phyloP scores from a whole-genome alignment of 371 early-diverging fungal species.

The Mucor velutinosus region DNA sequence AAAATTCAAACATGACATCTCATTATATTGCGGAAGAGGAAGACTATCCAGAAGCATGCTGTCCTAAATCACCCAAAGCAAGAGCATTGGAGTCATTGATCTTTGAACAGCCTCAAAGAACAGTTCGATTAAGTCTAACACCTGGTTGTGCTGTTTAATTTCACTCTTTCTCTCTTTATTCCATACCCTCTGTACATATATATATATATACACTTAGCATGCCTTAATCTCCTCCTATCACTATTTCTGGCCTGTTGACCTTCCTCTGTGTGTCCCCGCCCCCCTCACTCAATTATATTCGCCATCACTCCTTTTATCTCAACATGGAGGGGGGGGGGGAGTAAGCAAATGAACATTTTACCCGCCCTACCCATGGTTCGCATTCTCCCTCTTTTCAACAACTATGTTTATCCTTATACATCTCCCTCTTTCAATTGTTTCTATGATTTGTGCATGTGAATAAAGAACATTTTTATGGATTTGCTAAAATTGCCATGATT shows the following conservation, averaged over 20 bases:
- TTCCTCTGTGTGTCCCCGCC: not conserved
- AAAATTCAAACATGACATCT: not conserved
- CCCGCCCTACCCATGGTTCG: not conserved
- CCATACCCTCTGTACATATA: not conserved
- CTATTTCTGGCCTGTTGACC: not conserved
- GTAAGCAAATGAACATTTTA: not conserved
- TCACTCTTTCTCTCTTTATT: not conserved
- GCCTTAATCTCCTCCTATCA: not conserved
- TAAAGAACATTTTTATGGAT: not conserved
- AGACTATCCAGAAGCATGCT: not conserved
- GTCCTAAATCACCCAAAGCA: conserved; percentile 22
- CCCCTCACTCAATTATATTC: not conserved
- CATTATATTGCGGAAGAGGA: not conserved
- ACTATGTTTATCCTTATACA: not conserved
- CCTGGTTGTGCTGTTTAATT: conserved; percentile 26
- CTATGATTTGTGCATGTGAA: not conserved
- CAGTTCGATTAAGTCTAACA: conserved; percentile 28
- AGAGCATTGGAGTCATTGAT: conserved; percentile 32
- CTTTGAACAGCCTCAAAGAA: conserved; percentile 32
- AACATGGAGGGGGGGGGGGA: no score
- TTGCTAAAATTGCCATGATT: not conserved
- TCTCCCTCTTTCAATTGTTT: not conserved
- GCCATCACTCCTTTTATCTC: not conserved
- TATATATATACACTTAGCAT: not conserved
- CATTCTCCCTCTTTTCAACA: not conserved